A percentile compares a stretch with the other conserved stretches of the same genome.
phyloP scores from a whole-genome alignment of 176 grass and related monocot species.

The Metroxylon sagu region DNA sequence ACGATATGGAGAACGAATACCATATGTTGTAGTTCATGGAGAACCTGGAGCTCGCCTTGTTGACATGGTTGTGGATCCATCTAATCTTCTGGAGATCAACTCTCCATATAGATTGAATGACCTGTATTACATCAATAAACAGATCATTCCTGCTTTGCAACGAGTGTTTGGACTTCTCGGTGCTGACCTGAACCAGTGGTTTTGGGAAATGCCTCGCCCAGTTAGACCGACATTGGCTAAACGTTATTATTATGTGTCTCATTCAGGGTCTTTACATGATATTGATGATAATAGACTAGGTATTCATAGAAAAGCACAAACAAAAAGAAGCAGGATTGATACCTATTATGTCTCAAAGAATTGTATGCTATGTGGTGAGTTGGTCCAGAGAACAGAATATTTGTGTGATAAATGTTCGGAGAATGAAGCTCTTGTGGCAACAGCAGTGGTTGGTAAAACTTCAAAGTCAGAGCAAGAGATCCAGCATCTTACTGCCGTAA shows the following conservation, averaged over 20 bases:
- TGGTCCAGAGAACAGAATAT: constrained; percentile 50
- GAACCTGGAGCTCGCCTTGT: constrained; percentile 84
- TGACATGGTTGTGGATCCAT: constrained; percentile 85
- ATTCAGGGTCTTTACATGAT: constrained; percentile 23
- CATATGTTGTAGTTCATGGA: constrained; percentile 84
- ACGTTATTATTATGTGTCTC: constrained; percentile 21
- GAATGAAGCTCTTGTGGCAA: constrained; percentile 46
- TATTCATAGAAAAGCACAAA: constrained; percentile 29
- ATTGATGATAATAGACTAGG: constrained; percentile 23
- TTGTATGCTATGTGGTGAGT: constrained; percentile 54
- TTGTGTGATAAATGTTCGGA: constrained; percentile 60
- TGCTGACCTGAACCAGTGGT: constrained; percentile 67
- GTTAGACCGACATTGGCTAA: constrained; percentile 26
- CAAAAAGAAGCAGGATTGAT: constrained; percentile 72
- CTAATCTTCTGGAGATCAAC: constrained; percentile 52
- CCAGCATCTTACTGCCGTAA: constrained; percentile 75
- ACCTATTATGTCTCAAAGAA: constrained; percentile 81
- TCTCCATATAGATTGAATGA: constrained; percentile 77
- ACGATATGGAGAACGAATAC: constrained; percentile 66
- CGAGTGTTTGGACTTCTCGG: constrained; percentile 78
- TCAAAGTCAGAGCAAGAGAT: constrained; percentile 74
- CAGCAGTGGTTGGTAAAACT: constrained; percentile 48
- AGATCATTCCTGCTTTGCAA: constrained; percentile 89
- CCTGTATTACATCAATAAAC: constrained; percentile 82
- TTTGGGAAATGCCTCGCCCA: constrained; percentile 62